phyloP scores from a whole-genome alignment of 352 stramenopile genomes.

The Globisporangium heterothallicum region DNA sequence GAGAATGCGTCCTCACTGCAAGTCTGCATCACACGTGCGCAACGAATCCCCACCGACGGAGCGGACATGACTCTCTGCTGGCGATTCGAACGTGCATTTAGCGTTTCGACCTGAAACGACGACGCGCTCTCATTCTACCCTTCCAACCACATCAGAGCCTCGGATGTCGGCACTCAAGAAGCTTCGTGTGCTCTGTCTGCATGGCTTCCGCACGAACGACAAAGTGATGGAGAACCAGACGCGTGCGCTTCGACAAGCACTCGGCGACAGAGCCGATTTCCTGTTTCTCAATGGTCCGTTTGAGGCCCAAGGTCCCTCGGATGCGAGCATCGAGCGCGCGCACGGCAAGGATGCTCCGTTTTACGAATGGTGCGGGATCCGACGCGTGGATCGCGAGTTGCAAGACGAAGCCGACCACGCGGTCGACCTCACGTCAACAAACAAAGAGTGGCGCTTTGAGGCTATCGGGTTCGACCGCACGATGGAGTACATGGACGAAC shows the following conservation, averaged over 20 bases:
- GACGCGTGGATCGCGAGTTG: constrained; percentile 17
- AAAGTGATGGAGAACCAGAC: constrained; percentile 72
- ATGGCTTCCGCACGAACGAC: constrained; percentile 66
- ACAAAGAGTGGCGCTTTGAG: constrained; percentile 15
- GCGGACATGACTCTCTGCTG: too few relatives aligned
- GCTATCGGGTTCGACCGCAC: constrained; percentile 29
- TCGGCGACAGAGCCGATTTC: constrained; percentile 60
- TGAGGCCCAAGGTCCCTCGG: constrained; percentile 46
- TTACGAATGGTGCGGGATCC: constrained; percentile 65
- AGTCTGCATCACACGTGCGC: too few relatives aligned
- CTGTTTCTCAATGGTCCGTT: constrained; percentile 62
- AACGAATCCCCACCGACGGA: too few relatives aligned
- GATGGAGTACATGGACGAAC: constrained; percentile 52
- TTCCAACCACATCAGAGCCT: not conserved
- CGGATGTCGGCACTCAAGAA: constrained; percentile 17
- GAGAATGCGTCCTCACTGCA: too few relatives aligned
- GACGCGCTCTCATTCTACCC: too few relatives aligned
- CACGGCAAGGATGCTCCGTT: constrained; percentile 57
- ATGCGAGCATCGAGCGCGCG: constrained; percentile 45
- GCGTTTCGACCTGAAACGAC: not conserved
- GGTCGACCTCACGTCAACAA: not conserved
- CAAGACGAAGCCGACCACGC: not conserved
- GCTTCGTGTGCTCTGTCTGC: constrained; percentile 67
- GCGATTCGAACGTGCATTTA: too few relatives aligned
- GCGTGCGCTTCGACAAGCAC: constrained; percentile 42